A percentile compares a stretch with the other conserved stretches of the same genome.
phyloP scores from a whole-genome alignment of 768 basidiomycete species.

The Amanita rimosa region DNA sequence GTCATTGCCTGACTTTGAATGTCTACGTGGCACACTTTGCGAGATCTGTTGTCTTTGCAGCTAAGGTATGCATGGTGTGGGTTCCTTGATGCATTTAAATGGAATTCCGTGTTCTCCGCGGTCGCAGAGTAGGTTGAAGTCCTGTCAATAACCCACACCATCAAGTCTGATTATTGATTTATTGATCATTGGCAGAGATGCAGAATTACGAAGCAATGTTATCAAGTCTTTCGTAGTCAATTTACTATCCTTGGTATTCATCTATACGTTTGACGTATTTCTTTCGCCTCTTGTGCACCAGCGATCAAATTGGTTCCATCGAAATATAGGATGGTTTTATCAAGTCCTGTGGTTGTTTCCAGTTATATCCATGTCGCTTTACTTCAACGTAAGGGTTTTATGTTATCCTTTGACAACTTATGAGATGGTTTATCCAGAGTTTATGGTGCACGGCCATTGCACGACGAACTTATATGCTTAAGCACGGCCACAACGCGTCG shows the following conservation, averaged over 20 bases:
- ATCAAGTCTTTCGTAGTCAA: constrained; percentile 72
- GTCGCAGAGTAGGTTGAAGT: constrained; percentile 36
- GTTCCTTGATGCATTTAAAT: constrained; percentile 60
- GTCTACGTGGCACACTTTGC: not conserved
- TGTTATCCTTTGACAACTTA: not conserved
- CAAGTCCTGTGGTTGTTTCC: constrained; percentile 74
- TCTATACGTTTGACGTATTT: constrained; percentile 67
- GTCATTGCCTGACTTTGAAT: not conserved
- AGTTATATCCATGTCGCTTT: constrained; percentile 63
- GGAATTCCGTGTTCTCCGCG: constrained; percentile 51
- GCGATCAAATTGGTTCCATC: constrained; percentile 54
- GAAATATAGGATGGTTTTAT: constrained; percentile 68
- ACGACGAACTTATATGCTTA: constrained; percentile 60
- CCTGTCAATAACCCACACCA: constrained; percentile 3
- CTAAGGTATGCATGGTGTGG: constrained; percentile 47
- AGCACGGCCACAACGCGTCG: constrained; percentile 51
- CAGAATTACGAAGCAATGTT: constrained; percentile 63
- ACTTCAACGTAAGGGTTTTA: constrained; percentile 60
- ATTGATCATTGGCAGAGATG: constrained; percentile 39
- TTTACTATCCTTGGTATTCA: constrained; percentile 54
- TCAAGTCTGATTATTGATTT: constrained; percentile 5
- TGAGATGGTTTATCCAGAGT: constrained; percentile 29
- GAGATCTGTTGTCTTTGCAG: constrained; percentile 33
- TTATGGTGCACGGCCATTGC: constrained; percentile 73
- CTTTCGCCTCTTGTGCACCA: constrained; percentile 56